Conservation (phyloP, 306 rosid genomes). For the Ziziphus jujuba region DNA sequence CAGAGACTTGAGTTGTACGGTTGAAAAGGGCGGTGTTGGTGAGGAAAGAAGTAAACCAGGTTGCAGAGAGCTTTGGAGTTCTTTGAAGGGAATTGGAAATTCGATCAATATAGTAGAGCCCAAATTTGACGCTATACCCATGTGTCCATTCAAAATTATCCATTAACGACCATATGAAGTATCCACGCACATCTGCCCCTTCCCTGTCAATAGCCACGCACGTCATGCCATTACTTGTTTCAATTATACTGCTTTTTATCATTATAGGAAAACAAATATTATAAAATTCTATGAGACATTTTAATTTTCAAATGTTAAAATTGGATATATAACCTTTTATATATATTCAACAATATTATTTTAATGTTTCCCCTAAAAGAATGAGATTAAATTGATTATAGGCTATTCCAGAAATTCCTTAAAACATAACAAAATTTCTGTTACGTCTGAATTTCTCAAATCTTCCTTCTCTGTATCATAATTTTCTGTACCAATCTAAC, state of each 20-base stretch:
- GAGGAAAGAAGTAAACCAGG: constrained; percentile 57
- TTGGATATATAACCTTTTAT: too few relatives aligned
- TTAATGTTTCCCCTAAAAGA: too few relatives aligned
- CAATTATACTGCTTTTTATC: too few relatives aligned
- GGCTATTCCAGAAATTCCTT: too few relatives aligned
- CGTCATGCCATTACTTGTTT: not conserved
- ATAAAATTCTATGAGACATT: not conserved
- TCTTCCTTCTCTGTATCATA: too few relatives aligned
- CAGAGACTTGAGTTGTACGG: too few relatives aligned
- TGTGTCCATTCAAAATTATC: constrained; percentile 62
- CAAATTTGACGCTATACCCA: constrained; percentile 51
- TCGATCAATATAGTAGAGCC: constrained; percentile 51
- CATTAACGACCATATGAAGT: constrained; percentile 62
- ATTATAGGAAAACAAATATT: not conserved
- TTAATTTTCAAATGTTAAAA: too few relatives aligned
- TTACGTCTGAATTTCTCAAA: too few relatives aligned
- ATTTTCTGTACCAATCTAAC: too few relatives aligned
- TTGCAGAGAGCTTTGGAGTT: constrained; percentile 54
- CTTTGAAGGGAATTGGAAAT: constrained; percentile 36
- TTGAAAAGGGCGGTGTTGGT: constrained; percentile 11
- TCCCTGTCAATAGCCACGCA: constrained; percentile 33
- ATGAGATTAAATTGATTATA: too few relatives aligned
- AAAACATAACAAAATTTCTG: too few relatives aligned
- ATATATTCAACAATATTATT: too few relatives aligned
- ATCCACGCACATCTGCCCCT: constrained; percentile 75